Conservation (phyloP, 1,284 basidiomycete genomes). For the Ustilago sp. region DNA sequence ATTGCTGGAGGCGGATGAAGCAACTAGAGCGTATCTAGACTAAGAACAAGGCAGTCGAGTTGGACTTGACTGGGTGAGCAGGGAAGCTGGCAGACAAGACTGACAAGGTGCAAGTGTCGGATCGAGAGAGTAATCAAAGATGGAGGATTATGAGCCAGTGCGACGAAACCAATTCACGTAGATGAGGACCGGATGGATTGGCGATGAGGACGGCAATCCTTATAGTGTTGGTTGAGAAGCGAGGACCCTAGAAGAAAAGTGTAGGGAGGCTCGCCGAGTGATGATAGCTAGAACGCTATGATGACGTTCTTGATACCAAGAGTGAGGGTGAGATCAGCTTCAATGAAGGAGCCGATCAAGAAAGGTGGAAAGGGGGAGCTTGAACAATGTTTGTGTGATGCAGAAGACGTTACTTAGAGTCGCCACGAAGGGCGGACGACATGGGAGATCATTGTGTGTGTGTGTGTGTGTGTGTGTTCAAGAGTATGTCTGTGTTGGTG, state of each 20-base stretch:
- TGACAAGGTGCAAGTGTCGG: neutral
- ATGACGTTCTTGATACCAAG: conserved; percentile 23
- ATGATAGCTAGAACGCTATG: conserved; percentile 25
- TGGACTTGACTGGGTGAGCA: conserved; percentile 16
- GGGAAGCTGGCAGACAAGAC: conserved; percentile 13
- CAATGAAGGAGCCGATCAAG: conserved; percentile 10
- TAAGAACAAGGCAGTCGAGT: conserved; percentile 17
- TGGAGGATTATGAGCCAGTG: conserved; percentile 37
- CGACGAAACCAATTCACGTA: conserved; percentile 59
- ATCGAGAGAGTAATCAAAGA: conserved; percentile 8
- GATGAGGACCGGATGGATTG: conserved; percentile 45
- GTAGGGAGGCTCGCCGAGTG: conserved; percentile 24
- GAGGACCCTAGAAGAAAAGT: conserved; percentile 18
- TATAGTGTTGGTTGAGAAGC: conserved; percentile 7
- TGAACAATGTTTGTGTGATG: conserved; percentile 24
- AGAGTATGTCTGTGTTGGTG: neutral
- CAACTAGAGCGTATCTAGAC: conserved; percentile 20
- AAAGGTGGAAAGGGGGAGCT: conserved; percentile 21
- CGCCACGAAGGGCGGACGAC: conserved; percentile 45
- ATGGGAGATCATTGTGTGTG: conserved; percentile 23
- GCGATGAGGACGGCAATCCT: conserved; percentile 39
- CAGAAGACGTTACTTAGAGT: conserved; percentile 39
- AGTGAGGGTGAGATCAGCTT: conserved; percentile 9
- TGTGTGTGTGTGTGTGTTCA: neutral
- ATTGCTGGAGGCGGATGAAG: conserved; percentile 12